A percentile compares a stretch with the other conserved stretches of the same genome.
Evolutionary conservation across 2,329 filamentous ascomycete genomes (phyloP).

Genomic region (Sporothrix humicola): DNA sequence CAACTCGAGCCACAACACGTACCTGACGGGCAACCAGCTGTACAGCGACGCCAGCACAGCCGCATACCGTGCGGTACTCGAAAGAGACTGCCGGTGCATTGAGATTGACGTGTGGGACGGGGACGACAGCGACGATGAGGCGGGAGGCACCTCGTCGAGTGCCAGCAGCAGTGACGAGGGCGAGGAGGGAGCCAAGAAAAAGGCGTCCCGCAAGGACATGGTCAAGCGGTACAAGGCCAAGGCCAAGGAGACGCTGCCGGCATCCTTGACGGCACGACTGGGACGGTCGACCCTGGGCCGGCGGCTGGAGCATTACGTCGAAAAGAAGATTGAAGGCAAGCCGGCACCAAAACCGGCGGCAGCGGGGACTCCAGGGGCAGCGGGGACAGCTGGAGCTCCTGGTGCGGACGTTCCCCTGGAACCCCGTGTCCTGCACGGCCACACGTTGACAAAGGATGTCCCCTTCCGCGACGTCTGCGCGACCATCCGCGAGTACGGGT

Average conservation of each 20-base stretch:
- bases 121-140: constrained; percentile 46
- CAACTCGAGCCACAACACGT: constrained; percentile 94
- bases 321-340: constrained; percentile 41
- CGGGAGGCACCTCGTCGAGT: constrained; percentile 38
- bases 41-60: constrained; percentile 85
- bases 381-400: too few relatives aligned
- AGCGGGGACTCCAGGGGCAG: too few relatives aligned
- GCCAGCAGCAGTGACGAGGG: constrained; percentile 57
- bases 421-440: constrained; percentile 82
- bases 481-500: constrained; percentile 79
- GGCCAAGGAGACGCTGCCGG: constrained; percentile 65
- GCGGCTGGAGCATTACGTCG: constrained; percentile 48
- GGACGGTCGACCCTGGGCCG: constrained; percentile 56
- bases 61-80: constrained; percentile 82
- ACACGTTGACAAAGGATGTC: constrained; percentile 88
- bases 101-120: constrained; percentile 98
- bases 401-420: constrained; percentile 57
- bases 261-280: constrained; percentile 52
- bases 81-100: constrained; percentile 86
- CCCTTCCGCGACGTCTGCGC: constrained; percentile 85
- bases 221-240: constrained; percentile 69
- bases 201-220: constrained; percentile 59
- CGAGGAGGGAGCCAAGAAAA: constrained; percentile 27
- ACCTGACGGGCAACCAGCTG: constrained; percentile 86
- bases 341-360: not conserved